A percentile compares a stretch with the other conserved stretches of the same genome.
phyloP scores from a whole-genome alignment of 2,329 filamentous ascomycete genomes.

The Dendryphion nanum region DNA sequence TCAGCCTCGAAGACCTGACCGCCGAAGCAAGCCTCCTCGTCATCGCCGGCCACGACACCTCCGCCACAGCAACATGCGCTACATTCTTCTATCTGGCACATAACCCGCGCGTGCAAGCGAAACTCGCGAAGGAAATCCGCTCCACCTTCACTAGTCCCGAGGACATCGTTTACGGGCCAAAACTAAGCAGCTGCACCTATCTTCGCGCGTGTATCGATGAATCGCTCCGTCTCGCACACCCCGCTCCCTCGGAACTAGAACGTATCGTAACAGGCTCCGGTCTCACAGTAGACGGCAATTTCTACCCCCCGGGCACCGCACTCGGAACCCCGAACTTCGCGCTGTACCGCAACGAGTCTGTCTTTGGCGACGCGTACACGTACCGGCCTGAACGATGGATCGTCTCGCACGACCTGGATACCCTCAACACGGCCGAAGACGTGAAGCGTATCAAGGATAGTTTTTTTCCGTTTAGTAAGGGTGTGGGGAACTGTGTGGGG shows the following conservation, averaged over 20 bases:
- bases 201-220: slow-evolving; percentile 34
- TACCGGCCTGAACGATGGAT: slow-evolving; percentile 21
- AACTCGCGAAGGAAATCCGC: slow-evolving; percentile 10
- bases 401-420: slow-evolving; percentile 52
- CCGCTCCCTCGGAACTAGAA: slow-evolving; percentile 15
- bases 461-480: slow-evolving; percentile 57
- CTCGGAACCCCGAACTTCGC: slow-evolving; percentile 20
- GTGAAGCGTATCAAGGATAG: neutral
- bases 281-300: slow-evolving; percentile 15
- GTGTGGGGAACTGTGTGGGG: slow-evolving; percentile 66
- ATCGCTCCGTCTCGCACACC: slow-evolving; percentile 28
- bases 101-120: slow-evolving; percentile 1
- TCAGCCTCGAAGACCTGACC: slow-evolving; percentile 37
- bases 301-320: slow-evolving; percentile 17
- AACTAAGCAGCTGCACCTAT: slow-evolving; percentile 17
- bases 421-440: slow-evolving; percentile 1
- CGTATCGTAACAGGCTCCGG: slow-evolving; percentile 19
- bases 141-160: slow-evolving; percentile 2
- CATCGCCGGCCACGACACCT: slow-evolving; percentile 13
- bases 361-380: slow-evolving; percentile 14
- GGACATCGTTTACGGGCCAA: neutral
- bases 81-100: slow-evolving; percentile 13
- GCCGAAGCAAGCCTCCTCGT: slow-evolving; percentile 11
- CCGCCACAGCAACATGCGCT: slow-evolving; percentile 2
- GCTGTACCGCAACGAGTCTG: slow-evolving; percentile 20